Percentiles rank a stretch among this genome's conserved stretches.
phyloP scores from a whole-genome alignment of 148 eudicot species.

The Vaccinium corymbosum region DNA sequence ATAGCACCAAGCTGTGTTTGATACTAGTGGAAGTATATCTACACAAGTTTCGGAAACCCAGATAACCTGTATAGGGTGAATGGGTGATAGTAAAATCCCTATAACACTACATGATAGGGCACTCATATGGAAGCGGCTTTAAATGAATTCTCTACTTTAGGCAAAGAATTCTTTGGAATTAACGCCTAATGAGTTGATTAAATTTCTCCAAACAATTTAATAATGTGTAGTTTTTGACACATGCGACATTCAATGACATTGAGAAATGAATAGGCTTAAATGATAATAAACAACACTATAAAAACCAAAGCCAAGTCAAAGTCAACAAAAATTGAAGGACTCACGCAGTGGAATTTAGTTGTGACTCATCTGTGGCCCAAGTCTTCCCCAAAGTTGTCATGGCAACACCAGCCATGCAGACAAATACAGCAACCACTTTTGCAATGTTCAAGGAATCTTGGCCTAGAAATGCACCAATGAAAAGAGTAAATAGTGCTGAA shows the following conservation, averaged over 20 bases:
- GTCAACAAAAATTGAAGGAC: conserved; percentile 13
- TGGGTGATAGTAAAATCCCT: neutral
- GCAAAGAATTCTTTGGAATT: neutral
- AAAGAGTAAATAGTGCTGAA: conserved; percentile 92
- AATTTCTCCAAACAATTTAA: neutral
- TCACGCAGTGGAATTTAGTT: conserved; percentile 54
- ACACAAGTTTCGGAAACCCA: neutral
- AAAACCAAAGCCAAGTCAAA: conserved; percentile 14
- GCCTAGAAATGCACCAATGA: conserved; percentile 86
- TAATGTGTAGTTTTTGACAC: neutral
- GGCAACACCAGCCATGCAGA: conserved; percentile 90
- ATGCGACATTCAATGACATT: neutral
- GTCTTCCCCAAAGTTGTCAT: conserved; percentile 99
- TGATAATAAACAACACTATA: neutral
- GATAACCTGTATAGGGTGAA: neutral
- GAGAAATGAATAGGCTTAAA: neutral
- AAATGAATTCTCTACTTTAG: neutral
- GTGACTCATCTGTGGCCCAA: conserved; percentile 83
- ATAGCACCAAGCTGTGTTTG: neutral
- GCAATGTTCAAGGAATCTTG: conserved; percentile 87
- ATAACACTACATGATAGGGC: neutral
- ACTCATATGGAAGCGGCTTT: neutral
- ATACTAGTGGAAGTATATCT: neutral
- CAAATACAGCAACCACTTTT: conserved; percentile 86
- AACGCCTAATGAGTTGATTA: neutral